These are phyloP conservation scores for Penicillium sp. DNA, from an alignment of 2,329 filamentous ascomycete genomes.

Conservation along the genomic window DNA sequence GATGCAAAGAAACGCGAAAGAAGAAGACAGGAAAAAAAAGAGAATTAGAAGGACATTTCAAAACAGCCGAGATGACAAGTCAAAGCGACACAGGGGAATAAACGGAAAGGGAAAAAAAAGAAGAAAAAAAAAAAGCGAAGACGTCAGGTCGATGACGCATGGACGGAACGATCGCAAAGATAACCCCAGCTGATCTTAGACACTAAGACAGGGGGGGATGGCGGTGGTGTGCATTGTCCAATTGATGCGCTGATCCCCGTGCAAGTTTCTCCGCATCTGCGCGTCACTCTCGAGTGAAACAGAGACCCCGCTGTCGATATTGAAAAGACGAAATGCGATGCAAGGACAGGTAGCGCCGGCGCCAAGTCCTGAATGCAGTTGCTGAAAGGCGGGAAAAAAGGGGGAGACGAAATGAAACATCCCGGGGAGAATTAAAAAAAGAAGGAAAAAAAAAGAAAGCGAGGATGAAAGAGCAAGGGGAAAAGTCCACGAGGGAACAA, in stretches of 20 bases:
- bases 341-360: conserved; percentile 23
- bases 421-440: not conserved
- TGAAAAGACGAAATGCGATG: conserved; percentile 18
- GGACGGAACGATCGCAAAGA: conserved; percentile 7
- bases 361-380: conserved; percentile 13
- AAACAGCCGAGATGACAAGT: conserved; percentile 13
- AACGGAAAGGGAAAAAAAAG: not conserved
- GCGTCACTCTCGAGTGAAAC: conserved; percentile 16
- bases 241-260: conserved; percentile 11
- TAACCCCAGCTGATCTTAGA: conserved; percentile 8
- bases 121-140: conserved; percentile 4
- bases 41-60: conserved; percentile 17
- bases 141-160: conserved; percentile 11
- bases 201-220: conserved; percentile 4
- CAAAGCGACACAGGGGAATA: conserved; percentile 18
- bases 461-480: not conserved
- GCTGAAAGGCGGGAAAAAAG: conserved; percentile 6
- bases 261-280: conserved; percentile 21
- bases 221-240: conserved; percentile 5
- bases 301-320: conserved; percentile 12
- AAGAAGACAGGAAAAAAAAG: conserved; percentile 8
- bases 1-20: conserved; percentile 18
- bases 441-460: not conserved
- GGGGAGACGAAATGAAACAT: not conserved
- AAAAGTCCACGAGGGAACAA: not conserved